Base-by-base conservation (phyloP, 2,329 filamentous ascomycete species). In the Botryotinia globosa region DNA sequence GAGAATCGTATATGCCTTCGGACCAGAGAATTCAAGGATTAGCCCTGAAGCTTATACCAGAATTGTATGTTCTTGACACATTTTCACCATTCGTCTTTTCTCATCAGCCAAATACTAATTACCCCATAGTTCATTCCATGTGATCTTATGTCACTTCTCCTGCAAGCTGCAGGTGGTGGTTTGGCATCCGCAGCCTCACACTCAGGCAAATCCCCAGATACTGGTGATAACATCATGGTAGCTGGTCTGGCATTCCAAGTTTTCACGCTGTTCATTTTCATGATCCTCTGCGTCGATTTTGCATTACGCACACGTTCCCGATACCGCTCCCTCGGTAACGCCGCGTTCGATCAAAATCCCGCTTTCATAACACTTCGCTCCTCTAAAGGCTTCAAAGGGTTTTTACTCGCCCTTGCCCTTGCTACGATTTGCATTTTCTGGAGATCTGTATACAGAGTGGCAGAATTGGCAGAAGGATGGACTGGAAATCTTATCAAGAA, bases 171-270 rank as follows among this genome's bases (percentile, higher is more conserved):
- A 0, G 90, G 89, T 61, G 89, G 88, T n/a, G 88, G 83, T 42
- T 78, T 90, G 70, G 87, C 89, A 1, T 87, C 88, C 0, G 84
- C 85, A 0, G 85, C 85, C 1, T 79, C 80, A 12, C 81, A 83
- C 66, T 79, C 83, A 69, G 75, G 82, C 62, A 71, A 81, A 9
- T 78, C 79, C 25, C 76, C 82, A 22, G 74, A 81, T 1, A 76
- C 78, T 0, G 90, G 88, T n/a, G 85, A 87, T 74, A 83, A 91
- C 78, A 86, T 91, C 81, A 90, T 89, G 85, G 84, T 92, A n/a
- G 88, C 88, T 7, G 90, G 90, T 45, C 85, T 91, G 0, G 80
- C 84, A 29, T 88, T 87, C 79, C 89, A 92, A 77, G 89, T 91
- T 61, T 80, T 85, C 73, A 88, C 87, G 8, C 83, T 90, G 51